These are phyloP conservation scores for Cryptococcus neoformans DNA, from an alignment of 1,284 basidiomycete species.

Conservation along the genomic window DNA sequence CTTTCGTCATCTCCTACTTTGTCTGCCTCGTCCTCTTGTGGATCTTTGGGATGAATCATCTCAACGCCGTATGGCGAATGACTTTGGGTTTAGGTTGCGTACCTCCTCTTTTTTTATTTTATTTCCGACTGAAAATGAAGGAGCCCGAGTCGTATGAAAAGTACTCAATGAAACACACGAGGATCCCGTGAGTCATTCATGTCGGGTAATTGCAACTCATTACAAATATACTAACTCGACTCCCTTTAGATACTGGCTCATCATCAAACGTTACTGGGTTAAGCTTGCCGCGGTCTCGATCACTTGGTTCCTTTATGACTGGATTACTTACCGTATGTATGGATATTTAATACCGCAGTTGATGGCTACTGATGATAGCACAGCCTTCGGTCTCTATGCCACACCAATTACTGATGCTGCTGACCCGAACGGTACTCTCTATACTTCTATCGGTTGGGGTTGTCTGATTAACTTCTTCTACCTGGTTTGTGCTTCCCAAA, in stretches of 20 bases:
- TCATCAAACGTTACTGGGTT: conserved; percentile 68
- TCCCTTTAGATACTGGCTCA: conserved; percentile 62
- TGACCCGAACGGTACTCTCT: conserved; percentile 27
- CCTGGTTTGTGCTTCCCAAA: conserved; percentile 61
- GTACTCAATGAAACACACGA: conserved; percentile 63
- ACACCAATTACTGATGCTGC: conserved; percentile 55
- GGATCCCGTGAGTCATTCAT: conserved; percentile 35
- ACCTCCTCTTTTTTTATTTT: conserved; percentile 70
- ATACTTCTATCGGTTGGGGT: conserved; percentile 43
- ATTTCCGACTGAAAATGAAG: conserved; percentile 83
- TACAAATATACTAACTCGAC: conserved; percentile 4
- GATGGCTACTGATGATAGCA: background rate
- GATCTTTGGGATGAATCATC: conserved; percentile 79
- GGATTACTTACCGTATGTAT: conserved; percentile 28
- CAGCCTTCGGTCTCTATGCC: conserved; percentile 76
- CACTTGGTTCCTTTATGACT: conserved; percentile 67
- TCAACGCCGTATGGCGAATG: conserved; percentile 81
- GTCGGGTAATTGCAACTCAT: background rate
- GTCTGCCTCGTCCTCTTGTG: conserved; percentile 79
- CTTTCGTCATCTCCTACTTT: conserved; percentile 75
- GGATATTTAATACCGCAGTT: background rate
- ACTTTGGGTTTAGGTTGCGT: conserved; percentile 83
- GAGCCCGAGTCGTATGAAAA: conserved; percentile 50
- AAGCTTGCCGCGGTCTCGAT: conserved; percentile 25
- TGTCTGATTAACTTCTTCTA: conserved; percentile 53